A percentile compares a stretch with the other conserved stretches of the same genome.
These are phyloP conservation scores for Mitragyna speciosa DNA, from an alignment of 257 asterid species.

Conservation along the genomic window DNA sequence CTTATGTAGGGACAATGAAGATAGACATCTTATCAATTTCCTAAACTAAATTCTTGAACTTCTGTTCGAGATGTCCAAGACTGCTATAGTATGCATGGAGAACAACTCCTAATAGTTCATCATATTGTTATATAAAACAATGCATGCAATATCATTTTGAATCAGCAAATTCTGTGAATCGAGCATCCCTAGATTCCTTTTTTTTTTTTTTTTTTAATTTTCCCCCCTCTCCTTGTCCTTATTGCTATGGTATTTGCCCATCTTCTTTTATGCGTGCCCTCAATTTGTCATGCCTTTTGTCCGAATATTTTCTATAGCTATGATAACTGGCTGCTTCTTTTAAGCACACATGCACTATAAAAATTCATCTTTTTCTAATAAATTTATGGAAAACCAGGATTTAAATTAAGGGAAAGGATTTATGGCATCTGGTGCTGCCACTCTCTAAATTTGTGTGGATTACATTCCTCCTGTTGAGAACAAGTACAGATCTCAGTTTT, in stretches of 20 bases:
- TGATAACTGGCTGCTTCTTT: not conserved
- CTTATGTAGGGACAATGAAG: not conserved
- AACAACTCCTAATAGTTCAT: not conserved
- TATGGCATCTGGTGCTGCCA: conserved; percentile 27
- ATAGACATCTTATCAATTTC: not conserved
- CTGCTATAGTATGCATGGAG: not conserved
- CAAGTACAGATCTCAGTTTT: conserved; percentile 6
- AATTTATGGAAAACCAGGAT: conserved; percentile 18
- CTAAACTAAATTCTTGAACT: not conserved
- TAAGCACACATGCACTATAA: not conserved
- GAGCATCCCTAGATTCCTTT: not conserved
- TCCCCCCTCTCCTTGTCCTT: not conserved
- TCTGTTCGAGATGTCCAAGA: not conserved
- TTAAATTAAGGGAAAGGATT: conserved; percentile 16
- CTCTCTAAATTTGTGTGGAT: conserved; percentile 19
- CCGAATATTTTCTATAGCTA: not conserved
- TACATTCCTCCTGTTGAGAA: conserved; percentile 1
- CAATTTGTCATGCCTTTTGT: not conserved
- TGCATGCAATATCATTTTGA: not conserved
- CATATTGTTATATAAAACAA: not conserved
- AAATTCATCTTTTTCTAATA: conserved; percentile 1
- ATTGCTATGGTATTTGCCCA: not conserved
- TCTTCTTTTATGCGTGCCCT: not conserved
- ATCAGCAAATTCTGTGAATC: not conserved
- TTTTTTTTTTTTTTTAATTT: too few relatives aligned